Percentiles rank a stretch among this genome's conserved stretches.
These are phyloP conservation scores for Verticillium dahliae DNA, from an alignment of 2,329 filamentous ascomycete genomes.

Conservation along the genomic window DNA sequence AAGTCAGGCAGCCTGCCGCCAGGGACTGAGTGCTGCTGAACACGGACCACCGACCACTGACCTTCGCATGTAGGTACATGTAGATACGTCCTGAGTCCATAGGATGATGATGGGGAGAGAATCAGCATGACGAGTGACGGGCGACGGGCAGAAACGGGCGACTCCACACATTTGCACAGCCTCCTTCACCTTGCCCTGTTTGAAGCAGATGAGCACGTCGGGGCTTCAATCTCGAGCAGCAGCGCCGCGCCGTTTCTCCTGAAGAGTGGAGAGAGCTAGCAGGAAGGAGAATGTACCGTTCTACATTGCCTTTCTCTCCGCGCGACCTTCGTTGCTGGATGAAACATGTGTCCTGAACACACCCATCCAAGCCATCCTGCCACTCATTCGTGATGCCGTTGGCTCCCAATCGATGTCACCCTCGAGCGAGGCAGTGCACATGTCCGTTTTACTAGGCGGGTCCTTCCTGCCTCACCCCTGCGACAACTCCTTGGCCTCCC, in stretches of 20 bases:
- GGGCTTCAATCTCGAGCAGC: not conserved
- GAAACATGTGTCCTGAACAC: slow-evolving; percentile 21
- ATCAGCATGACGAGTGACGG: not conserved
- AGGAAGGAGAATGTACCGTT: not conserved
- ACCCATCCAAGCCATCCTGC: not conserved
- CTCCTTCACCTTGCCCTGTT: slow-evolving; percentile 3
- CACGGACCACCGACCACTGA: not conserved
- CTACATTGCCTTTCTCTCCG: not conserved
- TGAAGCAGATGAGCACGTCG: slow-evolving; percentile 3
- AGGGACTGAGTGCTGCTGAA: too few relatives aligned
- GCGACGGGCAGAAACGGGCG: not conserved
- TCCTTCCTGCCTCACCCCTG: not conserved
- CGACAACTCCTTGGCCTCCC: not conserved
- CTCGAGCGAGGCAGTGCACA: not conserved
- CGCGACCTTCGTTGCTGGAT: not conserved
- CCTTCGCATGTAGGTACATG: not conserved
- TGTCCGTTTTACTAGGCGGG: not conserved
- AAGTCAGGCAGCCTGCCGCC: too few relatives aligned
- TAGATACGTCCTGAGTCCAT: not conserved
- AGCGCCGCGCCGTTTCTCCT: not conserved
- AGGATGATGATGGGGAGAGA: not conserved
- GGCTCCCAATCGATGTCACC: not conserved
- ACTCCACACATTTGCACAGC: slow-evolving; percentile 5
- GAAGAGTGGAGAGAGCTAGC: not conserved
- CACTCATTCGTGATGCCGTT: not conserved